Percentiles rank a stretch among this genome's conserved stretches.
phyloP scores from a whole-genome alignment of 2,329 filamentous ascomycete genomes.

The Monosporascus sp. region DNA sequence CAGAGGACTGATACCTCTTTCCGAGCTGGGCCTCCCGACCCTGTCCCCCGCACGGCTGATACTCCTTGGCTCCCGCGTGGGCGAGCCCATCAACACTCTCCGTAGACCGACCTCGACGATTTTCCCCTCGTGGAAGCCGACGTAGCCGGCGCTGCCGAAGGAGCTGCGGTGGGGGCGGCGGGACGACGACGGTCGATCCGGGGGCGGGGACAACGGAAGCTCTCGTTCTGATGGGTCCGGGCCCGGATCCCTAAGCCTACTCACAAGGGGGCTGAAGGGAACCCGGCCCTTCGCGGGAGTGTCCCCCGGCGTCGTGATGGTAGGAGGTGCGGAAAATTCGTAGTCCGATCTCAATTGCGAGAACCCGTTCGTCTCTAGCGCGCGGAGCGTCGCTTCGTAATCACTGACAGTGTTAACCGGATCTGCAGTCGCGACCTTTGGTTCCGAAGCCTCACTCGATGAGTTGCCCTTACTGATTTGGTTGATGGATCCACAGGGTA shows the following conservation, averaged over 20 bases:
- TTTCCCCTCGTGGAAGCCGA: constrained; percentile 25
- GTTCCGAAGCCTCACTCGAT: not conserved
- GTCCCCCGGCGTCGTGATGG: constrained; percentile 7
- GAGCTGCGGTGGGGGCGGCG: constrained; percentile 16
- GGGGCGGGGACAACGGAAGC: constrained; percentile 1
- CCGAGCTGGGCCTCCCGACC: not conserved
- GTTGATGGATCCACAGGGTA: not conserved
- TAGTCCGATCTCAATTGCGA: constrained; percentile 22
- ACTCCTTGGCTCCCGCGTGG: not conserved
- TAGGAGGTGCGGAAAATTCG: constrained; percentile 19
- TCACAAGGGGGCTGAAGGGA: not conserved
- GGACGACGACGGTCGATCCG: not conserved
- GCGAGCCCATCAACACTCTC: constrained; percentile 12
- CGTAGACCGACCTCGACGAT: constrained; percentile 19
- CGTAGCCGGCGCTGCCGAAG: constrained; percentile 26
- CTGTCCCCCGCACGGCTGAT: not conserved
- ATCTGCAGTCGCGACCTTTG: not conserved
- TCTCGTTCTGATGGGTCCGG: constrained; percentile 1
- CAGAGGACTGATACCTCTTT: no score
- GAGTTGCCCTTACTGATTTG: not conserved
- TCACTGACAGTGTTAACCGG: not conserved
- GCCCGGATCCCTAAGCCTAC: not conserved
- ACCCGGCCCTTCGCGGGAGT: no score
- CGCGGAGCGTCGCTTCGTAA: not conserved
- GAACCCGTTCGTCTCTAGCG: constrained; percentile 6